Evolutionary conservation across 164 flowering plant genomes (phyloP), one percentile per base, ranked within the genome.

Genomic region (Saururus chinensis): DNA sequence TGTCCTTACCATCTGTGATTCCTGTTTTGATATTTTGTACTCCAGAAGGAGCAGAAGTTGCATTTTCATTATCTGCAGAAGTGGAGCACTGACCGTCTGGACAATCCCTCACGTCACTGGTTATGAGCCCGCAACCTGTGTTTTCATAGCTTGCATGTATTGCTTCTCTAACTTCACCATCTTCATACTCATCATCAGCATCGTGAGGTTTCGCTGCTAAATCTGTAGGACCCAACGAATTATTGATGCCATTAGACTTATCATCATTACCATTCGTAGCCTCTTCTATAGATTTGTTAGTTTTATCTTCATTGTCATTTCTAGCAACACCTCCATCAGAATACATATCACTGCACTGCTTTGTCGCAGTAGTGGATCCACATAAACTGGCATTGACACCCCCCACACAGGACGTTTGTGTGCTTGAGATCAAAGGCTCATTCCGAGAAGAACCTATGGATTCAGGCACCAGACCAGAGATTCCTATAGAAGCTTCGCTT

Each of bases 151-250:
- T 17, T 45, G 17, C 17, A 45, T 45, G 49, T 17, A 4, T 45
- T 45, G 49, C 49, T 45, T 82, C 84, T 53, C 82, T 73, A 19
- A 82, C 79, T 73, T 86, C 88, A 56, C 92, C 88, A 75, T 86
- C 88, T 74, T 83, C 91, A 69, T 70, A 78, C 19, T 81, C 85
- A 57, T 83, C 80, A 49, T 77, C 81, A 62, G 56, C 51, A 48
- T 45, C 51, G 53, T 60, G 62, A 13, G 23, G 64, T 64, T 55
- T 69, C 55, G 22, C 48, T 51, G 66, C 62, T 20, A 20, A 48
- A 48, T 67, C 71, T 45, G 49, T 45, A 12, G 14, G 17, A 54
- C 65, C 63, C 61, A 53, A 17, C 11, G 49, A 30, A 51, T 60
- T 69, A 41, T 59, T 76, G 68, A 71, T 65, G 25, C 76, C 77